Percentiles rank a stretch among this genome's conserved stretches.
Evolutionary conservation across 2,329 filamentous ascomycete species (phyloP).

Genomic region (Neurospora crassa): DNA sequence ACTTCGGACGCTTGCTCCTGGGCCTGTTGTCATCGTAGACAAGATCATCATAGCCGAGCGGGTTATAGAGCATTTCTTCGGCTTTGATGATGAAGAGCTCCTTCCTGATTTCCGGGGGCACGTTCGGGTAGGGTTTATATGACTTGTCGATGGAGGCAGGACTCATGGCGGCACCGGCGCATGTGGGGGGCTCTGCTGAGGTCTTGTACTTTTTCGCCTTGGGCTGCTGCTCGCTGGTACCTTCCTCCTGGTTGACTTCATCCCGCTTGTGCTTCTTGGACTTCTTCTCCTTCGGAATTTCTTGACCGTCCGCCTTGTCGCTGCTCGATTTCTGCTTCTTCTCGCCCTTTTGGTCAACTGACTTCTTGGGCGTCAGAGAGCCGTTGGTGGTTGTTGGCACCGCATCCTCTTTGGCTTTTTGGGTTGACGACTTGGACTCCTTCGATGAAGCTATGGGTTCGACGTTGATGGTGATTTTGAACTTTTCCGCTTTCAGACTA

Average conservation of each 20-base stretch:
- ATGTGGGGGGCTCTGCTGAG: neutral
- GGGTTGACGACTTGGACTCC: neutral
- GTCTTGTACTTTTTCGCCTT: constrained; percentile 6
- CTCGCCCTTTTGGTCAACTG: neutral
- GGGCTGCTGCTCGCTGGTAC: neutral
- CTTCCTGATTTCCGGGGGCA: neutral
- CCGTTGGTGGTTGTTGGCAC: neutral
- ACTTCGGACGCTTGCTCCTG: neutral
- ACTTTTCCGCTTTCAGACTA: neutral
- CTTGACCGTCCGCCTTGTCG: neutral
- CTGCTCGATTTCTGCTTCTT: neutral
- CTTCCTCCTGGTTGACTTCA: neutral
- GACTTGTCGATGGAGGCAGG: neutral
- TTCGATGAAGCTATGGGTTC: neutral
- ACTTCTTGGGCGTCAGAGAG: constrained; percentile 2
- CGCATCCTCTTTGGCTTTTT: neutral
- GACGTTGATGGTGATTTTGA: neutral
- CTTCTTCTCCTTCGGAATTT: constrained; percentile 1
- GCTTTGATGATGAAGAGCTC: constrained; percentile 11
- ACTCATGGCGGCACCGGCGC: neutral
- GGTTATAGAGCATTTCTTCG: constrained; percentile 14
- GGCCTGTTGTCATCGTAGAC: constrained; percentile 11
- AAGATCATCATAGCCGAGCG: constrained; percentile 16
- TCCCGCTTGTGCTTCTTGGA: constrained; percentile 3
- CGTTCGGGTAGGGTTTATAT: neutral